Evolutionary conservation across 805 yeast genomes (phyloP), one percentile per base, ranked within the genome.

Genomic region (Suhomyces faveliae): DNA sequence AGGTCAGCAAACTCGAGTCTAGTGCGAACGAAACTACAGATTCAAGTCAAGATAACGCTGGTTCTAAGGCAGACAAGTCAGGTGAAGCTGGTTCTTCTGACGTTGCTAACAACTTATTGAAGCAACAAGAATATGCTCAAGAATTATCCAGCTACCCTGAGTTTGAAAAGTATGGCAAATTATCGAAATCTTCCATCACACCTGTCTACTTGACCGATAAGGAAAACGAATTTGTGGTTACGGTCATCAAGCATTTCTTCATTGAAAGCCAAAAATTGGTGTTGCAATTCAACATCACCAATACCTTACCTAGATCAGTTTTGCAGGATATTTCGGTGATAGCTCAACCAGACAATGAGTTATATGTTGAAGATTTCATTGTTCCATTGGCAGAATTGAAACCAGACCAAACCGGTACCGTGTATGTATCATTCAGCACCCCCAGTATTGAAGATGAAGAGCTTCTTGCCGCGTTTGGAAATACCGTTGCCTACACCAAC

Each of bases 151-250:
- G 80, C 20, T 80, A 90, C 51, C 85, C 89, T 20, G 94, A 89
- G 62, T 77, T 91, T 58, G 76, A 81, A 15, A 72, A 71, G 2
- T 89, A 84, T 61, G 98, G 98, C 52, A 66, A 78, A 30, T 75
- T 90, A 52, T 73, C 90, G 51, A 89, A 86, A 68, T 80, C 91
- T 7, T 83, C 96, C 2, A 62, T 70, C 30, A 66, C 74, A 29
- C 71, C 72, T 37, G 73, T 81, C 47, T 81, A 85, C 55, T 80
- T 92, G 60, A 91, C 98, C 19, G 99, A 94, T 66, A 77, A 80
- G 50, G 98, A 91, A 66, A 89, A 95, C 51, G 99, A 94, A 70
- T 89, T 90, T 66, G 91, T 89, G 39, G 96, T 94, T 50, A 78
- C 78, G 45, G 91, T 86, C 29, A 75, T 88, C 48, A 91, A 89